phyloP scores from a whole-genome alignment of 1,284 basidiomycete genomes.

The Boletellus sp. region DNA sequence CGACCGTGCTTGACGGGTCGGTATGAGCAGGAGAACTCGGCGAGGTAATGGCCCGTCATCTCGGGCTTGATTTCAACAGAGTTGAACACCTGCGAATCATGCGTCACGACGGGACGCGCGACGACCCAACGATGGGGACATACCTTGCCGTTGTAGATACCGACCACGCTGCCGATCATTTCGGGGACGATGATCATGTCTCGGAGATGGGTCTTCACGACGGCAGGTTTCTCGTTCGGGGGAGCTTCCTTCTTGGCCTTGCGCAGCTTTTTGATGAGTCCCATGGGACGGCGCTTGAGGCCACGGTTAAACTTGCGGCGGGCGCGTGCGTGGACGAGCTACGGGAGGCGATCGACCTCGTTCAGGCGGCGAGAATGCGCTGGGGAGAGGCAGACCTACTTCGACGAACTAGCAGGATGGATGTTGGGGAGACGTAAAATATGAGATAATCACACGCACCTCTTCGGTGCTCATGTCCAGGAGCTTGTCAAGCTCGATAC shows the following conservation, averaged over 20 bases:
- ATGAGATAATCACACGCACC: slow-evolving; percentile 43
- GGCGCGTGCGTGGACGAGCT: slow-evolving; percentile 98
- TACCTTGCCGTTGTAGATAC: slow-evolving; percentile 97
- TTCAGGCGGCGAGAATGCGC: slow-evolving; percentile 8
- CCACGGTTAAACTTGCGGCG: slow-evolving; percentile 98
- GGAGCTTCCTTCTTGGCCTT: slow-evolving; percentile 99
- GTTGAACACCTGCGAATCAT: slow-evolving; percentile 75
- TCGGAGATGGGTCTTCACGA: slow-evolving; percentile 98
- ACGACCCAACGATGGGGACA: slow-evolving; percentile 15
- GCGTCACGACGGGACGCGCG: slow-evolving; percentile 2
- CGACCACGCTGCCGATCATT: slow-evolving; percentile 97
- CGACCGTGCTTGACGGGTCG: slow-evolving; percentile 99
- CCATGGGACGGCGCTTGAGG: slow-evolving; percentile 97
- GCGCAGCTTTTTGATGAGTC: slow-evolving; percentile 98
- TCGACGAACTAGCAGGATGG: slow-evolving; percentile 60
- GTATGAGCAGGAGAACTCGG: slow-evolving; percentile 93
- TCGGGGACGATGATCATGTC: slow-evolving; percentile 99
- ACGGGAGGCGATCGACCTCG: slow-evolving; percentile 15
- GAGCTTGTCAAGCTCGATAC: slow-evolving; percentile 95
- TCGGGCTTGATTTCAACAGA: slow-evolving; percentile 99
- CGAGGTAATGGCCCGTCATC: slow-evolving; percentile 99
- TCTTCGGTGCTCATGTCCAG: slow-evolving; percentile 95
- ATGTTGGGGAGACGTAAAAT: not conserved
- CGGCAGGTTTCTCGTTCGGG: slow-evolving; percentile 97
- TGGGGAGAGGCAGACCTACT: slow-evolving; percentile 40